A percentile compares a stretch with the other conserved stretches of the same genome.
phyloP scores from a whole-genome alignment of 2,329 filamentous ascomycete genomes.

The Pleomassaria siparia region DNA sequence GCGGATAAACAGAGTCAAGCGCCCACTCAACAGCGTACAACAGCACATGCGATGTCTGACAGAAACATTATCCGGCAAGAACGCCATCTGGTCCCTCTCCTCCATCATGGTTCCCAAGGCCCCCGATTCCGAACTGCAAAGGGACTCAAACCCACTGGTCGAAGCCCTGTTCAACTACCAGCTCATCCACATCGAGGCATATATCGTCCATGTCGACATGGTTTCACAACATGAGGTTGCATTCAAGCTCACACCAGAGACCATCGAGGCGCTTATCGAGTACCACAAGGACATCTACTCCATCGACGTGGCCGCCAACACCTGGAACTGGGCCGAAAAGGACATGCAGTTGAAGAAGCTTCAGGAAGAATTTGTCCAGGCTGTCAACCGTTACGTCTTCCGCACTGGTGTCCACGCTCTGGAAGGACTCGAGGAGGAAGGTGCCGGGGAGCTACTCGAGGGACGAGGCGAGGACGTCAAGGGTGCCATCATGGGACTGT shows the following conservation, averaged over 20 bases:
- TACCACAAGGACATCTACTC: slow-evolving; percentile 97
- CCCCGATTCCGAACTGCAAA: slow-evolving; percentile 79
- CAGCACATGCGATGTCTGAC: slow-evolving; percentile 96
- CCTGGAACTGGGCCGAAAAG: slow-evolving; percentile 95
- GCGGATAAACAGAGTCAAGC: slow-evolving; percentile 94
- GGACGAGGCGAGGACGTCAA: slow-evolving; percentile 94
- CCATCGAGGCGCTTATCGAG: slow-evolving; percentile 89
- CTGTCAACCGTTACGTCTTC: slow-evolving; percentile 96
- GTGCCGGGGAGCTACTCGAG: slow-evolving; percentile 86
- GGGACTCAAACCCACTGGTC: slow-evolving; percentile 77
- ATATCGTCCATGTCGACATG: slow-evolving; percentile 99
- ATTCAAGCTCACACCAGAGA: slow-evolving; percentile 94
- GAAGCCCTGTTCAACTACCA: slow-evolving; percentile 92
- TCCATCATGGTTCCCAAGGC: slow-evolving; percentile 91
- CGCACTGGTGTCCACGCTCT: slow-evolving; percentile 84
- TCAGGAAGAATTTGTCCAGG: slow-evolving; percentile 94
- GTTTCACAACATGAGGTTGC: slow-evolving; percentile 96
- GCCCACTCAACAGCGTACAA: slow-evolving; percentile 92
- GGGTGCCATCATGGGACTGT: slow-evolving; percentile 77
- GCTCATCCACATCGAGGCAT: slow-evolving; percentile 90
- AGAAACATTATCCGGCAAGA: slow-evolving; percentile 84
- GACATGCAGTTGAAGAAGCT: slow-evolving; percentile 95
- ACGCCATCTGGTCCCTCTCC: slow-evolving; percentile 92
- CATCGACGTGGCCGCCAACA: slow-evolving; percentile 82
- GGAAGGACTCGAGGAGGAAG: slow-evolving; percentile 95